phyloP scores from a whole-genome alignment of 352 stramenopile genomes.

The Phytophthora lateralis region DNA sequence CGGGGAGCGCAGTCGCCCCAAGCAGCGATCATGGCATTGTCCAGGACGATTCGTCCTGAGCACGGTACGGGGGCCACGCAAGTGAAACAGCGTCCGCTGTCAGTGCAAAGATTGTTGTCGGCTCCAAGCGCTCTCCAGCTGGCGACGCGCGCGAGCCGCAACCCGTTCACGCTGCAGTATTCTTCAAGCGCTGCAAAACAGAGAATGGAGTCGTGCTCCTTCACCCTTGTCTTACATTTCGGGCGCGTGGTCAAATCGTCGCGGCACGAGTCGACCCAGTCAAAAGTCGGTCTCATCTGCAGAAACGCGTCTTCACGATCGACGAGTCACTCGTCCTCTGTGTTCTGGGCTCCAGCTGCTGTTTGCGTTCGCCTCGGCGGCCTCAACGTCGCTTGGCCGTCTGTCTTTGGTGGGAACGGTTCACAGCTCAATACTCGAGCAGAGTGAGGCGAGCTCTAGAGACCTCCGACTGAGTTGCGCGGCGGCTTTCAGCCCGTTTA shows the following conservation, averaged over 20 bases:
- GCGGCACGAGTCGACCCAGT: conserved; percentile 16
- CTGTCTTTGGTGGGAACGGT: conserved; percentile 15
- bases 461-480: conserved; percentile 9
- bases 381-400: conserved; percentile 14
- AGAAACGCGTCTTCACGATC: conserved; percentile 18
- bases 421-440: conserved; percentile 22
- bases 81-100: neutral
- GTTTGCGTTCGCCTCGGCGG: conserved; percentile 22
- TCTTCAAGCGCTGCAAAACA: conserved; percentile 28
- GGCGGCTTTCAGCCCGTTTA: conserved; percentile 10
- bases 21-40: too few species aligned
- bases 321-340: conserved; percentile 5
- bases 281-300: conserved; percentile 28
- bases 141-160: conserved; percentile 5
- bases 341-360: conserved; percentile 32
- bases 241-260: conserved; percentile 17
- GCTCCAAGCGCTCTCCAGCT: neutral
- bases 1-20: neutral
- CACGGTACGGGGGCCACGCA: too few species aligned
- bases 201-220: conserved; percentile 17
- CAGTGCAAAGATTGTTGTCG: neutral
- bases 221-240: conserved; percentile 19
- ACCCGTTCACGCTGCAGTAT: conserved; percentile 17
- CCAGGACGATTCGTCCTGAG: too few species aligned
- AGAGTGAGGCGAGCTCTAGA: conserved; percentile 10